A percentile compares a stretch with the other conserved stretches of the same genome.
phyloP scores from a whole-genome alignment of 2,329 filamentous ascomycete species.

The Cladosporium sp. region DNA sequence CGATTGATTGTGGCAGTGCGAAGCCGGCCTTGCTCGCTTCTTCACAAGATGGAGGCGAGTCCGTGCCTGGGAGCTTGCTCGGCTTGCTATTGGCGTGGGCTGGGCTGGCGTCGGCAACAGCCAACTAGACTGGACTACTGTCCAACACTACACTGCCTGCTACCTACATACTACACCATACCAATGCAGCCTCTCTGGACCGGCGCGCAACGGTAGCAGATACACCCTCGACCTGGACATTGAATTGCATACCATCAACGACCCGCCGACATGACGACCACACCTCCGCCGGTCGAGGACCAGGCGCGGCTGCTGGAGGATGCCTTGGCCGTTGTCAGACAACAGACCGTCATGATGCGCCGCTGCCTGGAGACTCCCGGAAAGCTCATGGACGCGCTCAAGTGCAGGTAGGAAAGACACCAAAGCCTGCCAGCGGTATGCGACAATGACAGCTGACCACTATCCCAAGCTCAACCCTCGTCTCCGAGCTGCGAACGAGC shows the following conservation, averaged over 20 bases:
- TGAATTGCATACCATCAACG: background rate
- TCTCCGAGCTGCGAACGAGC: slow-evolving; percentile 96
- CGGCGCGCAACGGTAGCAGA: slow-evolving; percentile 21
- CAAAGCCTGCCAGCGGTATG: slow-evolving; percentile 29
- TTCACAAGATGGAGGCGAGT: background rate
- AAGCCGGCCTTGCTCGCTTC: background rate
- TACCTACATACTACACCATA: background rate
- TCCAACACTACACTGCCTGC: background rate
- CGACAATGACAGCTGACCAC: slow-evolving; percentile 25
- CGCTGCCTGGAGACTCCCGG: slow-evolving; percentile 95
- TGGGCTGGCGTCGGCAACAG: background rate
- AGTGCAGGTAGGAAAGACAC: slow-evolving; percentile 78
- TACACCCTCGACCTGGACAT: background rate
- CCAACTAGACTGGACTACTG: background rate
- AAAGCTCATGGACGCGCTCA: slow-evolving; percentile 99
- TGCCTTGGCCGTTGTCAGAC: slow-evolving; percentile 91
- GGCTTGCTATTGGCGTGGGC: too few species aligned
- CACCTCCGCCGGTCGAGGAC: slow-evolving; percentile 54
- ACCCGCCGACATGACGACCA: slow-evolving; percentile 43
- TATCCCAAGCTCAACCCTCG: slow-evolving; percentile 80
- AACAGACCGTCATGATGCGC: slow-evolving; percentile 96
- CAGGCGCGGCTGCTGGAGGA: slow-evolving; percentile 92
- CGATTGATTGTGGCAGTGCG: background rate
- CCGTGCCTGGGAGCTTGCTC: background rate
- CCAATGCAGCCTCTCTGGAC: slow-evolving; percentile 18